Percentiles rank a stretch among this genome's conserved stretches.
Evolutionary conservation across 2,329 filamentous ascomycete genomes (phyloP).

Genomic region (Graphilbum ipis-grandicollis): DNA sequence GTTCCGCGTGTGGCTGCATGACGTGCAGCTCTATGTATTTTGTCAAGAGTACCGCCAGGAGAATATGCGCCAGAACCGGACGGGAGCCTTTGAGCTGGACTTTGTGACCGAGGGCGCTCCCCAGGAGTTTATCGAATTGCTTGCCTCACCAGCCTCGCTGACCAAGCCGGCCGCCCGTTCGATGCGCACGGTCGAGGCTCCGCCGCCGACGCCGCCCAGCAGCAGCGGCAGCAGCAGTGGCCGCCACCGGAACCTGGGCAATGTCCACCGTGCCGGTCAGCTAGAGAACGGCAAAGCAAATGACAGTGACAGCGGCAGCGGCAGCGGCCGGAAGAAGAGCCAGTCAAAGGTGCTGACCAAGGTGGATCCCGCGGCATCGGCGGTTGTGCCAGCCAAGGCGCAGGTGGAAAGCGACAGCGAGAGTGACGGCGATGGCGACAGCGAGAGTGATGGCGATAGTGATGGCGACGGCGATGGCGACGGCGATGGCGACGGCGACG

Average conservation of each 20-base stretch:
- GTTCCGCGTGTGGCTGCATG: constrained; percentile 31
- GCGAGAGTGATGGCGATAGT: too few species aligned
- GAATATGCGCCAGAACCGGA: constrained; percentile 29
- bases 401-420: too few species aligned
- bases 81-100: constrained; percentile 31
- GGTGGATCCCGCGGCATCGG: background rate
- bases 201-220: background rate
- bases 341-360: background rate
- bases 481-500: background rate
- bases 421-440: too few species aligned
- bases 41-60: constrained; percentile 35
- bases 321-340: too few species aligned
- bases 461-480: too few species aligned
- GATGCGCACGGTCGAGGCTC: too few species aligned
- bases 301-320: background rate
- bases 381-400: too few species aligned
- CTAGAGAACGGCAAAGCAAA: background rate
- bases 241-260: too few species aligned
- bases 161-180: background rate
- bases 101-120: constrained; percentile 27
- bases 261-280: background rate
- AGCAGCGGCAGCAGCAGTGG: background rate
- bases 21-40: constrained; percentile 42
- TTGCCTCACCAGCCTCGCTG: constrained; percentile 11
- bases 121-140: constrained; percentile 23